Conservation (phyloP, 257 asterid species). For the Galeopsis tetrahit region DNA sequence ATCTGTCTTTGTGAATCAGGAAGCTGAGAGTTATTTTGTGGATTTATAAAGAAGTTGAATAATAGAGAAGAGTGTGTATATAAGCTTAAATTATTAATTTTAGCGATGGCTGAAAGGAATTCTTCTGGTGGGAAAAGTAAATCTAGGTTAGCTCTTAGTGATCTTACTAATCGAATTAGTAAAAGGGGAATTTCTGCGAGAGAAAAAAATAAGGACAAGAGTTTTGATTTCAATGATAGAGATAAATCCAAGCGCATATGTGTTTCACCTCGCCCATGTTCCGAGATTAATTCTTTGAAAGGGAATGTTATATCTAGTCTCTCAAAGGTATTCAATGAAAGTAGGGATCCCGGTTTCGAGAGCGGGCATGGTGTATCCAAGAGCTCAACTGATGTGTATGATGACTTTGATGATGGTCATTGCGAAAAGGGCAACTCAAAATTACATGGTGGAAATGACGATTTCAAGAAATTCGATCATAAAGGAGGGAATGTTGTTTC, state of each 20-base stretch:
- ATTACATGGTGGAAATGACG: conserved; percentile 13
- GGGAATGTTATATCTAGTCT: conserved; percentile 46
- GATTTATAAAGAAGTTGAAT: conserved; percentile 10
- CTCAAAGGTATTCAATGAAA: conserved; percentile 39
- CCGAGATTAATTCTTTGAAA: conserved; percentile 53
- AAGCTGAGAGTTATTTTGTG: conserved; percentile 1
- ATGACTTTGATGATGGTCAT: conserved; percentile 22
- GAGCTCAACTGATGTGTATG: conserved; percentile 30
- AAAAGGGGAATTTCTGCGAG: conserved; percentile 50
- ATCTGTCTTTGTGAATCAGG: conserved; percentile 28
- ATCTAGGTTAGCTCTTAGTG: conserved; percentile 51
- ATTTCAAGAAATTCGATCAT: conserved; percentile 21
- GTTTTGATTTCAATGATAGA: conserved; percentile 33
- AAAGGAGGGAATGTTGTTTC: conserved; percentile 27
- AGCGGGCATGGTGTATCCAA: conserved; percentile 26
- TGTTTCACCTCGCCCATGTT: conserved; percentile 43
- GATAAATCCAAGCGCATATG: conserved; percentile 45
- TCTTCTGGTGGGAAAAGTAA: conserved; percentile 38
- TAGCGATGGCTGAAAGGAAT: conserved; percentile 49
- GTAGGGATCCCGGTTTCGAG: conserved; percentile 32
- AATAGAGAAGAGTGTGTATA: background rate
- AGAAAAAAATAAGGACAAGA: conserved; percentile 35
- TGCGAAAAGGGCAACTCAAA: background rate
- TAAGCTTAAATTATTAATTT: conserved; percentile 30
- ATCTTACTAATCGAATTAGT: conserved; percentile 63